These are phyloP conservation scores for Phlyctochytrium planicorne DNA, from an alignment of 192 early-diverging fungal genomes.

Conservation along the genomic window DNA sequence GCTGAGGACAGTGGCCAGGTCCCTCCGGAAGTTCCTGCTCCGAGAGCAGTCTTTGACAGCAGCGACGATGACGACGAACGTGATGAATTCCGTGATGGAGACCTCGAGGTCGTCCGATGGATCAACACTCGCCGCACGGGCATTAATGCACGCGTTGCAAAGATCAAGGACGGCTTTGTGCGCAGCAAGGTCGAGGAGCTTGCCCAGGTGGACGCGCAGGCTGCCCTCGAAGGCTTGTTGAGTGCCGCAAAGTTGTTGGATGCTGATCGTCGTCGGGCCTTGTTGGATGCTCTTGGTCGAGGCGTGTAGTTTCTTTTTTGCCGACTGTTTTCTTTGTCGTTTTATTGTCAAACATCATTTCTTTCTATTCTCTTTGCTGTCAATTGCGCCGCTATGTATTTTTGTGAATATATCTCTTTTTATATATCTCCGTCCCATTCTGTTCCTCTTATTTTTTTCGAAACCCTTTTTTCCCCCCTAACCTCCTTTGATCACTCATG, in stretches of 20 bases:
- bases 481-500: no score
- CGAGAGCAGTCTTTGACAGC: slow-evolving; percentile 16
- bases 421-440: no score
- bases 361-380: no score
- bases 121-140: slow-evolving; percentile 26
- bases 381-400: no score
- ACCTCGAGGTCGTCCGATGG: slow-evolving; percentile 44
- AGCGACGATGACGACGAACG: slow-evolving; percentile 26
- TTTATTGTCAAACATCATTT: no score
- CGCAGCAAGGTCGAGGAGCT: slow-evolving; percentile 30
- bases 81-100: slow-evolving; percentile 26
- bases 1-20: slow-evolving; percentile 40
- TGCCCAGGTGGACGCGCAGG: slow-evolving; percentile 31
- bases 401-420: no score
- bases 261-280: slow-evolving; percentile 20
- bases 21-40: no score
- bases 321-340: no score
- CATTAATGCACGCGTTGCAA: slow-evolving; percentile 41
- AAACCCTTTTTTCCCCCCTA: no score
- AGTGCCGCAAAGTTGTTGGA: slow-evolving; percentile 32
- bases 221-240: slow-evolving; percentile 42
- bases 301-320: no score
- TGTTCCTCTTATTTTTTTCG: no score
- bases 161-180: slow-evolving; percentile 17
- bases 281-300: slow-evolving; percentile 41